Base-by-base conservation (phyloP, 768 basidiomycete species). In the Dentipellis sp. region DNA sequence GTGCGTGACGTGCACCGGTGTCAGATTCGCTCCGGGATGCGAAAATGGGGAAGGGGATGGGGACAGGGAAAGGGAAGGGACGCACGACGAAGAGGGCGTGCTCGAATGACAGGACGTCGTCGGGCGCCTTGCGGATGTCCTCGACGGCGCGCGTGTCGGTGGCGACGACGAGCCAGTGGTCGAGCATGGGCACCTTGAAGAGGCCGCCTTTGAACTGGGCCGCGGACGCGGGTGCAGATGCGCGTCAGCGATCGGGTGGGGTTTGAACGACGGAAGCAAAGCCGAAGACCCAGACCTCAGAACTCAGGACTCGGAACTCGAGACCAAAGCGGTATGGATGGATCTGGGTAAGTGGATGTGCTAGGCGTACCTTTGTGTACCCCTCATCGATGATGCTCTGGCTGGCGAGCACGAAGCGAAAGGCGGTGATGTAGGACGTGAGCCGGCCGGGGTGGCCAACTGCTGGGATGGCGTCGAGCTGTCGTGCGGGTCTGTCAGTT, bases 101-200 rank as follows among this genome's bases (percentile, higher is more conserved):
- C 8, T 35, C 45, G n/a, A 55, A 55, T 7, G 54, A 55, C 4
- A 80, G 65, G 23, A 71, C 69, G 17, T 76, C 69, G 50, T 79
- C 78, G 4, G 73, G 68, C 17, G 74, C 74, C 56, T 66, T 74
- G 21, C 78, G 72, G n/a, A 84, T 62, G 46, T 83, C 82, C 7
- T 82, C 76, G 14, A 81, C 65, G 48, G 75, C 66, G 22, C 73
- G 59, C 0, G 69, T 65, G 1, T 77, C 74, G n/a, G 70, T 70
- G 21, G 76, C 64, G 9, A 82, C 63, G 19, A 80, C 69, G 14
- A 73, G 56, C 80, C 80, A 82, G 49, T 70, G 66, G 40, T 74
- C 67, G 45, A 76, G 62, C 45, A 68, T 67, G 0, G 78, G 65
- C 4, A 81, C 66, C 62, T 74, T 76, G 66, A 78, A 82, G 5